Evolutionary conservation across 164 flowering plant species (phyloP).

Genomic region (Chloranthus sessilifolius): DNA sequence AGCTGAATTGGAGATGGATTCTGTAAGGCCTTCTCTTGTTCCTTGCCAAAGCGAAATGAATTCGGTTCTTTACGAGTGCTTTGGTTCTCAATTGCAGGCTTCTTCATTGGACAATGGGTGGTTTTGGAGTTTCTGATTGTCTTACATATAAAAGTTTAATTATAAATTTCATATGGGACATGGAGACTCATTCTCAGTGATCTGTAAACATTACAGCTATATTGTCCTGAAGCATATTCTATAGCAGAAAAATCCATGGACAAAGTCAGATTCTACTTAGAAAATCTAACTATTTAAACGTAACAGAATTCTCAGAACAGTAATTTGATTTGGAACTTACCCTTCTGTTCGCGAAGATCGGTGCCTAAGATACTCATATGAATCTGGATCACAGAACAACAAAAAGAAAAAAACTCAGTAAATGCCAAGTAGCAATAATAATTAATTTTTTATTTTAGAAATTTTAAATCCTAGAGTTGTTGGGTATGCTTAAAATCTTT

Average conservation of each 20-base stretch:
- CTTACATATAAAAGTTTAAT: constrained; percentile 54
- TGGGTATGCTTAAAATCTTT: constrained; percentile 4
- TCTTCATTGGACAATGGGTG: constrained; percentile 22
- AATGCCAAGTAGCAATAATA: constrained; percentile 15
- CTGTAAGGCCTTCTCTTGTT: constrained; percentile 18
- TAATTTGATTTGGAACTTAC: constrained; percentile 18
- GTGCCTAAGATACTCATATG: constrained; percentile 2
- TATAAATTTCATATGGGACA: constrained; percentile 71
- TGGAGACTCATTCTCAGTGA: constrained; percentile 31
- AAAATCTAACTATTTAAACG: constrained; percentile 11
- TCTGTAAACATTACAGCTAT: constrained; percentile 49
- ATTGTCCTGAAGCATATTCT: constrained; percentile 74
- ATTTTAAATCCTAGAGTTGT: constrained; percentile 11
- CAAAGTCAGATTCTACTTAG: constrained; percentile 24
- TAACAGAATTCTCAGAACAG: constrained; percentile 6
- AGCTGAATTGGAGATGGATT: constrained; percentile 42
- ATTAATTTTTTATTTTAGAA: not conserved
- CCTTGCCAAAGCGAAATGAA: constrained; percentile 9
- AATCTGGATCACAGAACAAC: constrained; percentile 10
- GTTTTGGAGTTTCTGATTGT: constrained; percentile 47
- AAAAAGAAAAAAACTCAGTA: constrained; percentile 17
- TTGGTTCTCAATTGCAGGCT: constrained; percentile 16
- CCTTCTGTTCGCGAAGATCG: constrained; percentile 5
- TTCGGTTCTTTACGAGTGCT: constrained; percentile 20
- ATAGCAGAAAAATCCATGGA: constrained; percentile 21